Percentiles rank a stretch among this genome's conserved stretches.
Evolutionary conservation across 2,329 filamentous ascomycete genomes (phyloP).

Genomic region (Talaromyces piceae): DNA sequence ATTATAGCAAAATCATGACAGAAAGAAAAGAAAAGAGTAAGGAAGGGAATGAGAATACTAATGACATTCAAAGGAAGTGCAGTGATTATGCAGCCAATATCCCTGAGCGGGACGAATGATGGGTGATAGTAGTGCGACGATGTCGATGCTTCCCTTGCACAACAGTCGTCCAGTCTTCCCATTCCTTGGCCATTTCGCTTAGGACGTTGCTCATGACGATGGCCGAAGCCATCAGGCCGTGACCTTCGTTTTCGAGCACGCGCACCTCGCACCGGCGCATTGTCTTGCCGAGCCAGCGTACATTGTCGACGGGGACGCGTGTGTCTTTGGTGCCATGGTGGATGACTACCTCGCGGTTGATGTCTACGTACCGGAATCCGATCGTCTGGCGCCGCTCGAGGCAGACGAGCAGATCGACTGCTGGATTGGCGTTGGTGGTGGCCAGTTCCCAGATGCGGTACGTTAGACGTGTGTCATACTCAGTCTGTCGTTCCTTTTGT

Average conservation of each 20-base stretch:
- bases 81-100: slow-evolving; percentile 11
- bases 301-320: slow-evolving; percentile 88
- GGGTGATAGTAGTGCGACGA: slow-evolving; percentile 23
- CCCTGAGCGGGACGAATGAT: slow-evolving; percentile 16
- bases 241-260: slow-evolving; percentile 82
- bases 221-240: slow-evolving; percentile 92
- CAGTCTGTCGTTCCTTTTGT: slow-evolving; percentile 31
- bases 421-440: slow-evolving; percentile 85
- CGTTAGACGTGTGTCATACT: slow-evolving; percentile 78
- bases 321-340: slow-evolving; percentile 89
- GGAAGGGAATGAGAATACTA: neutral
- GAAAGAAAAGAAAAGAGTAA: neutral
- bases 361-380: slow-evolving; percentile 94
- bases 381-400: slow-evolving; percentile 85
- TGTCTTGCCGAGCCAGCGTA: slow-evolving; percentile 85
- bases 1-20: no score
- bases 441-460: slow-evolving; percentile 92
- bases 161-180: slow-evolving; percentile 74
- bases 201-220: slow-evolving; percentile 89
- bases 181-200: slow-evolving; percentile 88
- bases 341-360: slow-evolving; percentile 82
- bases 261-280: slow-evolving; percentile 92
- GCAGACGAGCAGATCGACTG: slow-evolving; percentile 86
- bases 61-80: no score
- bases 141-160: slow-evolving; percentile 38